Percentiles rank a stretch among this genome's conserved stretches.
Conservation (phyloP, 768 basidiomycete genomes). For the Lactifluus hygrophoroides region DNA sequence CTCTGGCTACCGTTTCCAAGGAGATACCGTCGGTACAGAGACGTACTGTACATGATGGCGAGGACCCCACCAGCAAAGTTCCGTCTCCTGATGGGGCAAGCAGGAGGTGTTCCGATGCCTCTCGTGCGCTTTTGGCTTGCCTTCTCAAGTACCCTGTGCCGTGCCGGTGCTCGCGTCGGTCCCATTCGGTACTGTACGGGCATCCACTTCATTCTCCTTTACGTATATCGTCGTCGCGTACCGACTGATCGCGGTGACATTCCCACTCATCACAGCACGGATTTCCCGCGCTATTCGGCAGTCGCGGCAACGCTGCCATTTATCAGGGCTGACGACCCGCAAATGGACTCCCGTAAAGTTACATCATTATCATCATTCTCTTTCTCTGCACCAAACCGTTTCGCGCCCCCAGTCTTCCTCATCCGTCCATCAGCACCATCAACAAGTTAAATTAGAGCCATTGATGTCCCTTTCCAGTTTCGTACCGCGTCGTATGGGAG, state of each 20-base stretch:
- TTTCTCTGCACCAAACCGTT: too few species aligned
- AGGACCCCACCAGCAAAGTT: slow-evolving; percentile 55
- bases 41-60: slow-evolving; percentile 34
- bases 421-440: too few species aligned
- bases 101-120: slow-evolving; percentile 60
- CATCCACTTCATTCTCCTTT: slow-evolving; percentile 53
- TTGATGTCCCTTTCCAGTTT: neutral
- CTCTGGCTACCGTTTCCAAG: slow-evolving; percentile 23
- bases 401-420: too few species aligned
- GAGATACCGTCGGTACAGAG: slow-evolving; percentile 31
- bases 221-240: slow-evolving; percentile 48
- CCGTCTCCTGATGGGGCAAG: slow-evolving; percentile 55
- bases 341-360: too few species aligned
- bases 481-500: neutral
- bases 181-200: slow-evolving; percentile 50
- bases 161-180: slow-evolving; percentile 37
- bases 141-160: slow-evolving; percentile 47
- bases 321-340: too few species aligned
- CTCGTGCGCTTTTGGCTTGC: slow-evolving; percentile 49
- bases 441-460: neutral
- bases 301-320: too few species aligned
- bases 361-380: too few species aligned
- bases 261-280: too few species aligned
- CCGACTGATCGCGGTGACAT: slow-evolving; percentile 42
- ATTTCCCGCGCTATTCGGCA: too few species aligned